Percentiles rank a stretch among this genome's conserved stretches.
Evolutionary conservation across 441 rosid species (phyloP).

Genomic region (Flueggea neowawraea): DNA sequence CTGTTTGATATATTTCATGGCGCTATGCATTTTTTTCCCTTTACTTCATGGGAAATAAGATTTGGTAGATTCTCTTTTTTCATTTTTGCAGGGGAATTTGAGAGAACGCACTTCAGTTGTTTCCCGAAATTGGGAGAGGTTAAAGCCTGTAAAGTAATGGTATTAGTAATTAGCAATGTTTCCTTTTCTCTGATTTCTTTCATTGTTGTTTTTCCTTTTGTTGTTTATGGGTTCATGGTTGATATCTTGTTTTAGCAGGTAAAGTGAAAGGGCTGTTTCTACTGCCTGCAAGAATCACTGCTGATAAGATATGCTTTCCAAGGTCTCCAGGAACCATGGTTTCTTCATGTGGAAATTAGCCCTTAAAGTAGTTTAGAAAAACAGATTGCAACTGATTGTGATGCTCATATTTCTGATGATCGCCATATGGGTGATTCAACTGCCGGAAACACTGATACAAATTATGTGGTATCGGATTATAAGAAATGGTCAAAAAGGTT

Average conservation of each 20-base stretch:
- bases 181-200: slow-evolving; percentile 1
- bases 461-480: neutral
- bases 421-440: neutral
- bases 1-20: too few species aligned
- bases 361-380: slow-evolving; percentile 15
- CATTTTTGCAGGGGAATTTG: slow-evolving; percentile 50
- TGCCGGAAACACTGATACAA: slow-evolving; percentile 6
- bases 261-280: slow-evolving; percentile 32
- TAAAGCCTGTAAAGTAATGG: slow-evolving; percentile 50
- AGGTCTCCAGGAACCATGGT: slow-evolving; percentile 36
- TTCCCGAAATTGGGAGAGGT: slow-evolving; percentile 48
- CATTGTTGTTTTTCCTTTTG: neutral
- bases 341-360: slow-evolving; percentile 31
- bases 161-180: slow-evolving; percentile 9
- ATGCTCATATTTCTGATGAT: slow-evolving; percentile 7
- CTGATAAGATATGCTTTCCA: slow-evolving; percentile 45
- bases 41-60: neutral
- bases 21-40: neutral
- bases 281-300: slow-evolving; percentile 39
- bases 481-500: neutral
- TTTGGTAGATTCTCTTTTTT: neutral
- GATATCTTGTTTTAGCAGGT: slow-evolving; percentile 30
- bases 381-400: slow-evolving; percentile 8
- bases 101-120: slow-evolving; percentile 36
- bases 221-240: neutral